Percentiles rank a stretch among this genome's conserved stretches.
Evolutionary conservation across 768 basidiomycete species (phyloP).

Genomic region (Boletus tomentosulus): DNA sequence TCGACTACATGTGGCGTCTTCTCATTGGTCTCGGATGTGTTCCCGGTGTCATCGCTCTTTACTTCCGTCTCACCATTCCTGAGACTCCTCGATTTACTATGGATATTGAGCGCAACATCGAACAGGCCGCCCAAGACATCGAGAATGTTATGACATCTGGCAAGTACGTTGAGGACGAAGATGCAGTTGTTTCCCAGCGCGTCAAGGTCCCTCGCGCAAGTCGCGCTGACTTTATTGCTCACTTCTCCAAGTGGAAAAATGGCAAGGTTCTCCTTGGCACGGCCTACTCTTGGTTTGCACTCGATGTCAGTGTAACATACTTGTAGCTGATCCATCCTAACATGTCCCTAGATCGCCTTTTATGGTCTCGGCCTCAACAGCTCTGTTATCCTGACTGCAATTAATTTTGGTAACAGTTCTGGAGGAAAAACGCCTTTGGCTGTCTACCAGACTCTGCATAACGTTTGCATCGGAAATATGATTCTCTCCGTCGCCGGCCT

Average conservation of each 20-base stretch:
- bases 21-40: conserved; percentile 86
- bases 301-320: conserved; percentile 52
- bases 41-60: conserved; percentile 76
- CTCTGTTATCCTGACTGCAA: conserved; percentile 66
- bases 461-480: conserved; percentile 70
- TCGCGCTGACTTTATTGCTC: conserved; percentile 57
- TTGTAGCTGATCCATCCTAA: background rate
- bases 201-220: conserved; percentile 66
- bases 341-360: conserved; percentile 61
- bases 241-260: conserved; percentile 77
- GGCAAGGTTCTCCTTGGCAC: conserved; percentile 75
- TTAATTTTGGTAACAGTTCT: conserved; percentile 53
- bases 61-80: conserved; percentile 91
- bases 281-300: conserved; percentile 85
- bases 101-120: conserved; percentile 83
- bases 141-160: conserved; percentile 57
- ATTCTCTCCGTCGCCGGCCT: conserved; percentile 74
- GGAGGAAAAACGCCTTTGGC: conserved; percentile 27
- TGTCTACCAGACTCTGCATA: conserved; percentile 56
- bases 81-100: conserved; percentile 91
- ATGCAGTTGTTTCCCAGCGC: conserved; percentile 44
- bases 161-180: conserved; percentile 47
- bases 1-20: conserved; percentile 83
- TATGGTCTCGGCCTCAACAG: conserved; percentile 88
- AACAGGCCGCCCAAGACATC: conserved; percentile 71